phyloP scores from a whole-genome alignment of 305 asterid genomes.

The Rubia peregrina region DNA sequence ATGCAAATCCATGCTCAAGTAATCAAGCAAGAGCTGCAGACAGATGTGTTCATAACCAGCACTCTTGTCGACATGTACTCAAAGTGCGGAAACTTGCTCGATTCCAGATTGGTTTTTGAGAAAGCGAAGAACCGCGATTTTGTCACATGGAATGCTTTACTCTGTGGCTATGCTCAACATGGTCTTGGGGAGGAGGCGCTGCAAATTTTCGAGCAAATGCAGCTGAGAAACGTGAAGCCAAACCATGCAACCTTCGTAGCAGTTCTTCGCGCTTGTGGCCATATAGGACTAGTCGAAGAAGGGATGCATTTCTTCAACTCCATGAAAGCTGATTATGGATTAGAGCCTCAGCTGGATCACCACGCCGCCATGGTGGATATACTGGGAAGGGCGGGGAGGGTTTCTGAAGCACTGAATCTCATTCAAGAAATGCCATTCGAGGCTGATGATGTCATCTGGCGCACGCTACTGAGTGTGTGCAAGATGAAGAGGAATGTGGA shows the following conservation, averaged over 20 bases:
- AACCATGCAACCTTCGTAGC: constrained; percentile 86
- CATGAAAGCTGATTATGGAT: constrained; percentile 46
- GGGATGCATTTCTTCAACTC: constrained; percentile 51
- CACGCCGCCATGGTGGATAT: constrained; percentile 85
- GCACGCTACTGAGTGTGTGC: constrained; percentile 75
- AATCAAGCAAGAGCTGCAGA: constrained; percentile 70
- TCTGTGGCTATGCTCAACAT: constrained; percentile 79
- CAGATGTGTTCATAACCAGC: constrained; percentile 63
- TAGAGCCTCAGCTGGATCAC: constrained; percentile 74
- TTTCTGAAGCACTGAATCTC: constrained; percentile 55
- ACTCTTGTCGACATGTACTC: constrained; percentile 95
- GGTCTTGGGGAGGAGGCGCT: constrained; percentile 71
- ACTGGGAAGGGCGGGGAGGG: constrained; percentile 55
- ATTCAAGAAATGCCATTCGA: constrained; percentile 73
- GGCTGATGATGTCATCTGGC: constrained; percentile 88
- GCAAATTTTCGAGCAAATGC: constrained; percentile 48
- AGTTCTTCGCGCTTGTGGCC: constrained; percentile 92
- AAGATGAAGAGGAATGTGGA: constrained; percentile 70
- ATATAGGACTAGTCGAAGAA: constrained; percentile 59
- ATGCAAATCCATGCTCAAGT: constrained; percentile 83
- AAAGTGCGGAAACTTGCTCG: constrained; percentile 72
- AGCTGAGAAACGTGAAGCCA: constrained; percentile 41
- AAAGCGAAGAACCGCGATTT: constrained; percentile 53
- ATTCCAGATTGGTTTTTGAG: constrained; percentile 54
- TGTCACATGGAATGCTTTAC: constrained; percentile 84